Evolutionary conservation across 129 eudicot genomes (phyloP), one percentile per base, ranked within the genome.

Genomic region (Erigeron canadensis): DNA sequence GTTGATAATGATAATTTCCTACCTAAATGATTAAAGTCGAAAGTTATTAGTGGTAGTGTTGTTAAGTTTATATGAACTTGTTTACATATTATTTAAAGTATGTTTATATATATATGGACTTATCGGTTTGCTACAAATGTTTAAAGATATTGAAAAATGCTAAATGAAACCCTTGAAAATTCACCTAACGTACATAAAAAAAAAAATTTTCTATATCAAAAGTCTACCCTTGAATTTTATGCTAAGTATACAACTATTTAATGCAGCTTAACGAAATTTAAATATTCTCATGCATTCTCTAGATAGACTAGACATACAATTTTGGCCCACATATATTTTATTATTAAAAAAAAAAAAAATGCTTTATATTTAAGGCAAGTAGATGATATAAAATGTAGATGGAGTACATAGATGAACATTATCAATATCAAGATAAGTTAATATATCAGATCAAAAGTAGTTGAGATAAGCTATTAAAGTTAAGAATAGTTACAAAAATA

Each of bases 1-100:
- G 47, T 68, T 50, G 73, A 68, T 15, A 3, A 28, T 50, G 73
- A 48, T 15, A 68, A 50, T 50, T 37, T 68, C 62, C 16, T 28
- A 68, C 37, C 37, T 68, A 47, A 53, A 28, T 28, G 8, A 3
- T 8, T 8, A 2, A 8, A 45, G 50, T 45, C 8, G 50, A 4
- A 45, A 45, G 13, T 45, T 45, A 45, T 12, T 34, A 60, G 38
- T 42, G 15, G n/a, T 60, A 22, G 65, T 9, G 15, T 60, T 60
- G 65, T 34, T 60, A 39, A 57, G 19, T 21, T 43, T 43, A 44
- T 66, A 2, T 10, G 6, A 40, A 48, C 19, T 43, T 43, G 5
- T 43, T 43, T 28, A 60, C 13, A 42, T 42, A 64, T 39, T 65
- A 13, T 6, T 50, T 50, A 50, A 5, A 42, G 17, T 40, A 15